These are phyloP conservation scores for Anisodus tanguticus DNA, from an alignment of 257 asterid species.

Conservation along the genomic window DNA sequence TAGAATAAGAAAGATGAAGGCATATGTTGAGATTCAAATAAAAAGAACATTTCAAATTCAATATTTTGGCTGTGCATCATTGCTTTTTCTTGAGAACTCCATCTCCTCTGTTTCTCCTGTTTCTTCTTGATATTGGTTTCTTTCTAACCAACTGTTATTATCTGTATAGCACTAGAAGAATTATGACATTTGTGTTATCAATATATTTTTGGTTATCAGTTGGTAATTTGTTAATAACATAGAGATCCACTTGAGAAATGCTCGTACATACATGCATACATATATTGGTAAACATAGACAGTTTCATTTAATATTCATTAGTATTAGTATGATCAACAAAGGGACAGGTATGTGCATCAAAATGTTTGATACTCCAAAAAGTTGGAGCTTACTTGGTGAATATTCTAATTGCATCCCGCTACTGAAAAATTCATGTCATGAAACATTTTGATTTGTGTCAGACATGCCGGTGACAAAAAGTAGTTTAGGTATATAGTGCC, in stretches of 20 bases:
- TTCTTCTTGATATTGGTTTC: neutral
- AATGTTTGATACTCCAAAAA: neutral
- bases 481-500: neutral
- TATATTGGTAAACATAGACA: neutral
- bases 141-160: neutral
- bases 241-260: neutral
- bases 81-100: neutral
- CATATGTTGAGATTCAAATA: neutral
- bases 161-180: neutral
- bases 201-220: neutral
- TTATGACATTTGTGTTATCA: neutral
- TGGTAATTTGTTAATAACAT: neutral
- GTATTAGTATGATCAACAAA: neutral
- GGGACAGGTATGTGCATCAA: neutral
- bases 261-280: neutral
- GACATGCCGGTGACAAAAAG: neutral
- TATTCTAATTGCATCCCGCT: neutral
- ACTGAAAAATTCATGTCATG: neutral
- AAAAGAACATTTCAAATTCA: neutral
- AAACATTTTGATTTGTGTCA: neutral
- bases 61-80: neutral
- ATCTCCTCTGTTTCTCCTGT: neutral
- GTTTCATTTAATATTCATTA: neutral
- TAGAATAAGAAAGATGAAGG: neutral
- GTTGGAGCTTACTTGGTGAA: neutral